Percentiles rank a stretch among this genome's conserved stretches.
Conservation (phyloP, 768 basidiomycete species). For the Lactarius hengduanensis region DNA sequence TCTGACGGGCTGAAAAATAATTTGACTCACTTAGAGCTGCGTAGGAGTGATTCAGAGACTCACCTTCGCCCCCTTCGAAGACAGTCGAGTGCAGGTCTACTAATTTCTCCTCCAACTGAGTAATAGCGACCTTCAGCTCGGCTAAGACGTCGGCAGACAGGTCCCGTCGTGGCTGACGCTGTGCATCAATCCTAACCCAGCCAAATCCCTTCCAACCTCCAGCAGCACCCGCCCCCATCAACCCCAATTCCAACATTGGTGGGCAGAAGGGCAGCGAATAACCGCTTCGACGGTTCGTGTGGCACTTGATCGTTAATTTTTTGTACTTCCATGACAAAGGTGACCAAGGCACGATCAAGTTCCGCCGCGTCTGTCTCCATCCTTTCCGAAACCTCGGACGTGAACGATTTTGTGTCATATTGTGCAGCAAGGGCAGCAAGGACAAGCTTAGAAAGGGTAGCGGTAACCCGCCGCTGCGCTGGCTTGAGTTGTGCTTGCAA, state of each 20-base stretch:
- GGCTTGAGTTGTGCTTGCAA: slow-evolving; percentile 61
- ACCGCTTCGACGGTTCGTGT: slow-evolving; percentile 44
- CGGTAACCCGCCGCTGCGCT: slow-evolving; percentile 81
- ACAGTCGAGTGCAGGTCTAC: slow-evolving; percentile 33
- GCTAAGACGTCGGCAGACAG: slow-evolving; percentile 47
- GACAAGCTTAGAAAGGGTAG: slow-evolving; percentile 85
- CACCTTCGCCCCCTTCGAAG: slow-evolving; percentile 30
- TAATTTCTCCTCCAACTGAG: slow-evolving; percentile 52
- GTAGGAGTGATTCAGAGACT: slow-evolving; percentile 6
- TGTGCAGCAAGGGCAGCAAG: slow-evolving; percentile 88
- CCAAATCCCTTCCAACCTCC: slow-evolving; percentile 86
- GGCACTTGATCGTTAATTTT: slow-evolving; percentile 44
- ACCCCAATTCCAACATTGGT: slow-evolving; percentile 65
- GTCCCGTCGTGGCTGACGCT: slow-evolving; percentile 45
- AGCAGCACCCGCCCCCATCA: slow-evolving; percentile 77
- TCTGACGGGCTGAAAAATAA: slow-evolving; percentile 28
- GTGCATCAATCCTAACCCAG: slow-evolving; percentile 59
- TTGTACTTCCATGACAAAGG: slow-evolving; percentile 72
- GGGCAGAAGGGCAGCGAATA: slow-evolving; percentile 60
- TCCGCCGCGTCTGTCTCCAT: slow-evolving; percentile 77
- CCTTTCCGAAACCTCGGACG: slow-evolving; percentile 61
- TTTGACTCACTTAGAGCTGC: slow-evolving; percentile 1
- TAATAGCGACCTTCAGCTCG: slow-evolving; percentile 50
- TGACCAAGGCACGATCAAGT: slow-evolving; percentile 65
- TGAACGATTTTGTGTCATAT: slow-evolving; percentile 66